Evolutionary conservation across 176 grass and related monocot species (phyloP).

Genomic region (Elaeis guineensis): DNA sequence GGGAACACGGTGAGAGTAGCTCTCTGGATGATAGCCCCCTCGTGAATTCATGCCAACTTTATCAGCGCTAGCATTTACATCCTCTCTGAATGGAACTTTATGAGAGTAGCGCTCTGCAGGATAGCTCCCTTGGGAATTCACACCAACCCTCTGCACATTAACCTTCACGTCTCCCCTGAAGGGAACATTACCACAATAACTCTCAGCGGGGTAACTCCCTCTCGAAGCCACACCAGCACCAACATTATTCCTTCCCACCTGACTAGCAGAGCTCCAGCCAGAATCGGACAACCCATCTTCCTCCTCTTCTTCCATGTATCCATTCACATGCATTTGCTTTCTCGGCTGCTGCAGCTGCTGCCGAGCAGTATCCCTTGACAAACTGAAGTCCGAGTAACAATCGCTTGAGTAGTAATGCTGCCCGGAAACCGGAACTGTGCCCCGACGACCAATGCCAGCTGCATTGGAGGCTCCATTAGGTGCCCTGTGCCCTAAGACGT

Average conservation of each 20-base stretch:
- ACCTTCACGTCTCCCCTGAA: conserved; percentile 27
- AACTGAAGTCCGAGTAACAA: conserved; percentile 83
- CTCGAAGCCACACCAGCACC: conserved; percentile 31
- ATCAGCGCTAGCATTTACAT: not conserved
- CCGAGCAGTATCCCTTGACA: conserved; percentile 61
- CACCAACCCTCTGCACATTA: conserved; percentile 22
- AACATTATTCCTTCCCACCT: conserved; percentile 14
- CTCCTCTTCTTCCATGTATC: conserved; percentile 41
- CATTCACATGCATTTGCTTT: conserved; percentile 30
- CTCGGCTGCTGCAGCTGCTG: conserved; percentile 30
- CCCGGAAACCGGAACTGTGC: conserved; percentile 23
- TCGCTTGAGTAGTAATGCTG: conserved; percentile 77
- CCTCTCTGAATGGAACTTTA: conserved; percentile 2
- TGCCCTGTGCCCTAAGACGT: conserved; percentile 13
- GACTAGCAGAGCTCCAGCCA: conserved; percentile 58
- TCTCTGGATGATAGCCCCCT: conserved; percentile 15
- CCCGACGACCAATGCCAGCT: conserved; percentile 18
- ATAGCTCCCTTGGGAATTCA: conserved; percentile 13
- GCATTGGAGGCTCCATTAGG: conserved; percentile 19
- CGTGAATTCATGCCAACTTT: not conserved
- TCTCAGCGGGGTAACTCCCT: conserved; percentile 38
- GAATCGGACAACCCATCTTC: conserved; percentile 56
- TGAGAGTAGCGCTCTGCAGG: not conserved
- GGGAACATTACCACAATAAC: conserved; percentile 35
- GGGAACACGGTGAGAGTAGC: conserved; percentile 33